Conservation (phyloP, 2,329 filamentous ascomycete species). For the Sporothrix brunneoviolacea region DNA sequence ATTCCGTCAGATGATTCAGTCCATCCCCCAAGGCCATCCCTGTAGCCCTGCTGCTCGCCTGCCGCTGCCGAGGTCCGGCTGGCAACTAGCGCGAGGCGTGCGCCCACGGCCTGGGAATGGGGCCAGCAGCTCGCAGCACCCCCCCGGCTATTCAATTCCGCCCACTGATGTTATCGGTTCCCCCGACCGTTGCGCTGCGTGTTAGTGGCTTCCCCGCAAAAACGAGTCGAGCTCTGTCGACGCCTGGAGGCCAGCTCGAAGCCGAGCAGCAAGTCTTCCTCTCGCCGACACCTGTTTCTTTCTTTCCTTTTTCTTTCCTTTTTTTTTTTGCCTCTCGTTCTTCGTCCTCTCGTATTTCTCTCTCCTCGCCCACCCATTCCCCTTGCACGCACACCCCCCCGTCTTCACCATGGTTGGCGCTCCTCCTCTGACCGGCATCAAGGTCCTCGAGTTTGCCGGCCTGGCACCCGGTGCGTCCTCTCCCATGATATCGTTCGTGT, state of each 20-base stretch:
- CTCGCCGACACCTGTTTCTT: no score
- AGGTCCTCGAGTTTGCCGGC: slow-evolving; percentile 54
- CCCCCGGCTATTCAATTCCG: no score
- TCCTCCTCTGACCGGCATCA: slow-evolving; percentile 44
- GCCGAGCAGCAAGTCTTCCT: no score
- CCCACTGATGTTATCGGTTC: no score
- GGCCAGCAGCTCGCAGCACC: no score
- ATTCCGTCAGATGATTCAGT: no score
- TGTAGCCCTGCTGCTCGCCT: no score
- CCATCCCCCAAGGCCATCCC: no score
- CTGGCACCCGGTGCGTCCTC: slow-evolving; percentile 50
- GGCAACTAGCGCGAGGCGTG: not conserved
- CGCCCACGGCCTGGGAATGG: no score
- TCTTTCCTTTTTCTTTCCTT: not conserved
- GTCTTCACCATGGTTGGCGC: slow-evolving; percentile 28
- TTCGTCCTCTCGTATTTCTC: not conserved
- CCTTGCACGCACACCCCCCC: not conserved
- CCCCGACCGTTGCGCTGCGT: no score
- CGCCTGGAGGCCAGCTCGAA: no score
- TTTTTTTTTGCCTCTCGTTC: not conserved
- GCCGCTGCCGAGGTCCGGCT: not conserved
- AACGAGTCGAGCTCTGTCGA: not conserved
- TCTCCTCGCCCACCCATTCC: not conserved
- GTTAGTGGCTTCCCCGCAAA: no score
- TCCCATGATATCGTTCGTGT: not conserved